These are phyloP conservation scores for Chenopodium formosanum DNA, from an alignment of 148 eudicot genomes.

Conservation along the genomic window DNA sequence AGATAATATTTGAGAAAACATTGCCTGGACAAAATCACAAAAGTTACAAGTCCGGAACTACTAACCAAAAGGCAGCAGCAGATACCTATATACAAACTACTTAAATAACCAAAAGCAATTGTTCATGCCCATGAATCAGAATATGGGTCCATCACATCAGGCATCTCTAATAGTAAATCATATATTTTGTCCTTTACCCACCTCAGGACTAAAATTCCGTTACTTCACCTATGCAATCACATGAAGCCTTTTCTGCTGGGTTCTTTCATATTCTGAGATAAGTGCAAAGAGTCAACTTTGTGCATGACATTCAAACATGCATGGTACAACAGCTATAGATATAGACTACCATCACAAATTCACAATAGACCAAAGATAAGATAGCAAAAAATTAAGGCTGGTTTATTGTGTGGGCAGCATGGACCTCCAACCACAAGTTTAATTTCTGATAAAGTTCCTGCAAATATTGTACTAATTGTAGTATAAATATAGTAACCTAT, in stretches of 20 bases:
- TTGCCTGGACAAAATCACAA: conserved; percentile 1
- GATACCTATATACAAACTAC: neutral
- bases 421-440: neutral
- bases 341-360: neutral
- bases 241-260: neutral
- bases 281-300: neutral
- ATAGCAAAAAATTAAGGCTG: neutral
- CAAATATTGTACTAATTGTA: neutral
- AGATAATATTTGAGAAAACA: neutral
- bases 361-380: neutral
- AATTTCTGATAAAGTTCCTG: neutral
- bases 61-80: neutral
- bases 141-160: neutral
- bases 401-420: neutral
- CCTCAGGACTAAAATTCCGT: neutral
- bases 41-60: neutral
- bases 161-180: neutral
- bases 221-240: neutral
- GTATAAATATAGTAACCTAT: neutral
- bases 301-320: neutral
- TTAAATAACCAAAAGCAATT: neutral
- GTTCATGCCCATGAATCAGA: conserved; percentile 1
- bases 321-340: neutral
- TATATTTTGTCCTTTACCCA: neutral
- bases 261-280: neutral